Evolutionary conservation across 148 eudicot genomes (phyloP).

Genomic region (Amaranthus cruentus): DNA sequence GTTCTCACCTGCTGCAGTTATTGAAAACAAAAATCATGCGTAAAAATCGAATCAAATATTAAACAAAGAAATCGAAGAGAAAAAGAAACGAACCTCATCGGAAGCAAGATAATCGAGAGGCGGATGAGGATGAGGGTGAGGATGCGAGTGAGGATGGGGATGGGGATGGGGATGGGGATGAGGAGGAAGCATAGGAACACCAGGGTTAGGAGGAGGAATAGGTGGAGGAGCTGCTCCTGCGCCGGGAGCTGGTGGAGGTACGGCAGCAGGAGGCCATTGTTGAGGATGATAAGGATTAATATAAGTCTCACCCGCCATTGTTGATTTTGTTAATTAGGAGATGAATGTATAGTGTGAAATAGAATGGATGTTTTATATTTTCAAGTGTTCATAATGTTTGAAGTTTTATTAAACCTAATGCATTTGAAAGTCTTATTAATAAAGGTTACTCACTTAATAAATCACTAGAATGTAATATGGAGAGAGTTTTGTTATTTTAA

Average conservation of each 20-base stretch:
- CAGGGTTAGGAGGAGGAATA: conserved; percentile 24
- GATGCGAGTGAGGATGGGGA: conserved; percentile 22
- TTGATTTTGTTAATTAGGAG: background rate
- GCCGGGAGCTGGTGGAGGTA: conserved; percentile 36
- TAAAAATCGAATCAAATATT: background rate
- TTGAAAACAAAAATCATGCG: background rate
- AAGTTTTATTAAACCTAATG: too few relatives aligned
- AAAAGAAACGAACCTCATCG: conserved; percentile 36
- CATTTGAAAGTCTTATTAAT: too few relatives aligned
- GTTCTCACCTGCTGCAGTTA: conserved; percentile 59
- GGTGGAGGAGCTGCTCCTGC: conserved; percentile 32
- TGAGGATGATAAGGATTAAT: conserved; percentile 61
- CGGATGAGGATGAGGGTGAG: conserved; percentile 1
- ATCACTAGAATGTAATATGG: too few relatives aligned
- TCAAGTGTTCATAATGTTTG: too few relatives aligned
- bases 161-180: conserved; percentile 12
- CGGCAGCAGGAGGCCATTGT: conserved; percentile 29
- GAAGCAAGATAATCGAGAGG: conserved; percentile 24
- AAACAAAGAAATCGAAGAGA: background rate
- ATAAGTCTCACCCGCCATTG: conserved; percentile 50
- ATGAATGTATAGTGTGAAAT: too few relatives aligned
- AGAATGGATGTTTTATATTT: too few relatives aligned
- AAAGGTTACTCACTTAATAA: too few relatives aligned
- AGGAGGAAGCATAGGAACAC: conserved; percentile 27
- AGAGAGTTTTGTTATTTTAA: too few relatives aligned